Percentiles rank a stretch among this genome's conserved stretches.
Evolutionary conservation across 148 eudicot genomes (phyloP).

Genomic region (Talinum fruticosum): DNA sequence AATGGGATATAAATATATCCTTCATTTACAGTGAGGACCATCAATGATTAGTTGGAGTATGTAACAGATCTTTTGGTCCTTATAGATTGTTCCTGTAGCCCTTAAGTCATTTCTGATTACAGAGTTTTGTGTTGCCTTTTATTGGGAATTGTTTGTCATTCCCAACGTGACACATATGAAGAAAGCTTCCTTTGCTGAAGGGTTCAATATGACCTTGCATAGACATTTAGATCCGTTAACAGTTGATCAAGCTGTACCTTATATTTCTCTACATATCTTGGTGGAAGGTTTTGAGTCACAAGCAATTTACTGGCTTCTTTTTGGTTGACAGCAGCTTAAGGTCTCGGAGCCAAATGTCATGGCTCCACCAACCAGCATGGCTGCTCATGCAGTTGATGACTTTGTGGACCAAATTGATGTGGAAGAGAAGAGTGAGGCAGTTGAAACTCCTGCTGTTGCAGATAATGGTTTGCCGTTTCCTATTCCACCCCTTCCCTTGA

Average conservation of each 20-base stretch:
- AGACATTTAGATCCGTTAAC: background rate
- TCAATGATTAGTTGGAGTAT: background rate
- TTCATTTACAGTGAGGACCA: background rate
- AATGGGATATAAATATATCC: background rate
- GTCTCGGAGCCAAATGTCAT: constrained; percentile 31
- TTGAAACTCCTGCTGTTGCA: constrained; percentile 28
- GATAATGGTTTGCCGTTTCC: constrained; percentile 35
- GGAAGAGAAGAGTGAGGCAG: constrained; percentile 38
- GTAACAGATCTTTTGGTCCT: background rate
- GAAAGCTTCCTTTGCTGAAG: background rate
- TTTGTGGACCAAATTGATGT: constrained; percentile 43
- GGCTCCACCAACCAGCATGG: constrained; percentile 73
- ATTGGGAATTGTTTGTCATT: too few relatives aligned
- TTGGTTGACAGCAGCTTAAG: constrained; percentile 33
- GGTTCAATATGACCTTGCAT: background rate
- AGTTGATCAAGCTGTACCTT: background rate
- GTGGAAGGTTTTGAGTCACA: background rate
- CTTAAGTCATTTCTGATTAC: too few relatives aligned
- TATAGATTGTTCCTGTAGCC: background rate
- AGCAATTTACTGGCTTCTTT: background rate
- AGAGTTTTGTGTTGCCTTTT: too few relatives aligned
- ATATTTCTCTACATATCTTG: background rate
- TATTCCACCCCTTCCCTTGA: constrained; percentile 49
- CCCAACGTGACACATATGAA: too few relatives aligned
- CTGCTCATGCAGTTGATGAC: constrained; percentile 73